phyloP scores from a whole-genome alignment of 805 yeast genomes.

The Hanseniaspora lachancei region DNA sequence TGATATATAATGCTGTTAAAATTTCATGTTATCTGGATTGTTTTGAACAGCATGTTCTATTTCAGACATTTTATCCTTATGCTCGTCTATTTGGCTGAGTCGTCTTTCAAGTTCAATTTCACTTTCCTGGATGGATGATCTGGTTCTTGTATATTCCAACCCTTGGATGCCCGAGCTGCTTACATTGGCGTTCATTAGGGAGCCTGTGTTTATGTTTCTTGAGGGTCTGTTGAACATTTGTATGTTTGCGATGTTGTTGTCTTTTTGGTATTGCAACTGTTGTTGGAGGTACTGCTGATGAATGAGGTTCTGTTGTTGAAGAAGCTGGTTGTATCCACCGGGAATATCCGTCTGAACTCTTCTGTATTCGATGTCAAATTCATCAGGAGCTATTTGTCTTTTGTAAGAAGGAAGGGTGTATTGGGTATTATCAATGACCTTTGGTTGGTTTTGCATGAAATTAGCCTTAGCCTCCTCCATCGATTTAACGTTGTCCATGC shows the following conservation, averaged over 20 bases:
- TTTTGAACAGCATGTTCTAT: background rate
- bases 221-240: conserved; percentile 1
- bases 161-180: conserved; percentile 1
- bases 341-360: conserved; percentile 13
- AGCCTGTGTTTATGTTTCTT: conserved; percentile 12
- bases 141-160: conserved; percentile 7
- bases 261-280: conserved; percentile 9
- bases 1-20: background rate
- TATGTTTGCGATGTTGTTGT: background rate
- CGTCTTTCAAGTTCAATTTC: conserved; percentile 11
- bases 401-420: conserved; percentile 10
- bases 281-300: conserved; percentile 8
- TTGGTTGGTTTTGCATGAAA: background rate
- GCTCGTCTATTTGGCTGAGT: conserved; percentile 6
- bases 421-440: conserved; percentile 1
- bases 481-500: background rate
- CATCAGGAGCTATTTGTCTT: conserved; percentile 4
- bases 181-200: background rate
- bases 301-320: background rate
- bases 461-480: background rate
- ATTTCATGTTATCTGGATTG: conserved; percentile 1
- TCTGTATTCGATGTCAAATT: conserved; percentile 9
- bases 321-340: conserved; percentile 11
- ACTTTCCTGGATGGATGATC: conserved; percentile 3
- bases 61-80: conserved; percentile 5